Conservation (phyloP, 257 asterid genomes). For the Galeopsis tetrahit region DNA sequence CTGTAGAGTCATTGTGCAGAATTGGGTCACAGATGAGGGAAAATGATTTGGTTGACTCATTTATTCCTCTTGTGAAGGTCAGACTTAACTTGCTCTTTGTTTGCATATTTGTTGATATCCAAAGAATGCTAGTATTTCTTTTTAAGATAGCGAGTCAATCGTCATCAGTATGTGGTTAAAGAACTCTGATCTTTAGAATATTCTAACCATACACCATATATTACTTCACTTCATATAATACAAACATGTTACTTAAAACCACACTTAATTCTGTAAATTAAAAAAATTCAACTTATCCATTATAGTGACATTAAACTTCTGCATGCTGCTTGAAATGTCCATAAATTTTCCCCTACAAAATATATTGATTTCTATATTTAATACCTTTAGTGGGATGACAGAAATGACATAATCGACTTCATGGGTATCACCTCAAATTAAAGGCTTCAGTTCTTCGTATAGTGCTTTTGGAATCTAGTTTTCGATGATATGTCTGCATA, state of each 20-base stretch:
- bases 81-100: constrained; percentile 27
- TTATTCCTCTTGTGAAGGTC: constrained; percentile 91
- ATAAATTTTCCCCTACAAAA: neutral
- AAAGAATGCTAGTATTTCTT: neutral
- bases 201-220: neutral
- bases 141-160: constrained; percentile 1
- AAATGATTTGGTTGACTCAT: constrained; percentile 76
- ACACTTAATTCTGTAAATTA: neutral
- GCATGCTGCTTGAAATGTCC: neutral
- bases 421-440: constrained; percentile 10
- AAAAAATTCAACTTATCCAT: neutral
- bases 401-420: constrained; percentile 1
- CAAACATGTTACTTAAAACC: neutral
- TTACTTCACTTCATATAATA: neutral
- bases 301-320: neutral
- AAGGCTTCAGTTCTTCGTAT: neutral
- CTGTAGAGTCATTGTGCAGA: constrained; percentile 89
- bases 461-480: constrained; percentile 1
- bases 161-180: neutral
- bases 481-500: constrained; percentile 5
- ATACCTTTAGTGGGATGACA: constrained; percentile 4
- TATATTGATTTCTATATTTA: neutral
- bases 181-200: neutral
- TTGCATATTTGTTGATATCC: constrained; percentile 16
- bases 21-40: constrained; percentile 97